Percentiles rank a stretch among this genome's conserved stretches.
phyloP scores from a whole-genome alignment of 805 yeast species.

The Teunomyces pallodes region DNA sequence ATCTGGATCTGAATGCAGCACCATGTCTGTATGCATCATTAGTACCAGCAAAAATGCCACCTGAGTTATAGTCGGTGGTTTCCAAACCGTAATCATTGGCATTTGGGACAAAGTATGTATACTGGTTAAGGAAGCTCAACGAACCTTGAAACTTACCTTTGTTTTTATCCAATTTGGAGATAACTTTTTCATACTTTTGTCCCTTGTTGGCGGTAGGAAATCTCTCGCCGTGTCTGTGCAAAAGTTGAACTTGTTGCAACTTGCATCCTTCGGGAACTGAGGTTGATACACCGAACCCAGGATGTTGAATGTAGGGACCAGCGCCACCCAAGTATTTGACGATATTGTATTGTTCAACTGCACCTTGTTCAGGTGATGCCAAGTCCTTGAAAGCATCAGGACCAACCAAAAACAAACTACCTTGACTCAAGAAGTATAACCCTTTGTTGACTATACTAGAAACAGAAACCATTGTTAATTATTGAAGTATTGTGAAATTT shows the following conservation, averaged over 20 bases:
- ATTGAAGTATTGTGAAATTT: background rate
- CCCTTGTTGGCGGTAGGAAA: slow-evolving; percentile 47
- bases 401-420: slow-evolving; percentile 25
- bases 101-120: slow-evolving; percentile 45
- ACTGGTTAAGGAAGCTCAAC: slow-evolving; percentile 50
- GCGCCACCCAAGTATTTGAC: slow-evolving; percentile 52
- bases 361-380: slow-evolving; percentile 41
- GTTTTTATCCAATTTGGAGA: slow-evolving; percentile 14
- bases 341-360: slow-evolving; percentile 45
- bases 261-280: slow-evolving; percentile 51
- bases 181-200: slow-evolving; percentile 22
- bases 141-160: slow-evolving; percentile 44
- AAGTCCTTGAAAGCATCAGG: slow-evolving; percentile 26
- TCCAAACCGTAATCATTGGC: slow-evolving; percentile 45
- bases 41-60: slow-evolving; percentile 52
- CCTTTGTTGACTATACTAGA: slow-evolving; percentile 27
- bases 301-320: slow-evolving; percentile 53
- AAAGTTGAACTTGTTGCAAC: slow-evolving; percentile 65
- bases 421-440: too few relatives aligned
- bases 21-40: slow-evolving; percentile 51
- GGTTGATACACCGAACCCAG: slow-evolving; percentile 52
- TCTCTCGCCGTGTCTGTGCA: slow-evolving; percentile 83
- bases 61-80: slow-evolving; percentile 44
- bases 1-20: slow-evolving; percentile 43
- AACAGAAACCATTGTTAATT: slow-evolving; percentile 25